phyloP scores from a whole-genome alignment of 1,139 yeast species.

The Zygosaccharomyces sapae region DNA sequence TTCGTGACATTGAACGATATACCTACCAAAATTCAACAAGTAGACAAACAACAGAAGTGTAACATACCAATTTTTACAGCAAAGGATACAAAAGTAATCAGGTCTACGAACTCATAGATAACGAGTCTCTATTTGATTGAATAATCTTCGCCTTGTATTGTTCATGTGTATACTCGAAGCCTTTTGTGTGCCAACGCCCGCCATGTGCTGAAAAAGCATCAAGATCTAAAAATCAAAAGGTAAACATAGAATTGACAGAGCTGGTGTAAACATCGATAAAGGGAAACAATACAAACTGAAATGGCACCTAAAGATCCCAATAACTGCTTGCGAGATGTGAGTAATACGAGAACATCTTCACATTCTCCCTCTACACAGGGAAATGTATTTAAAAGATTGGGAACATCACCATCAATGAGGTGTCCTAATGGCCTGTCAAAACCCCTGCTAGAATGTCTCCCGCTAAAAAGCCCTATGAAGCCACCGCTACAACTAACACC shows the following conservation, averaged over 20 bases:
- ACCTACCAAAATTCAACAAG: constrained; percentile 28
- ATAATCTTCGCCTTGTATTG: not conserved
- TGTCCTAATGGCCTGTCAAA: constrained; percentile 19
- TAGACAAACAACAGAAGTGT: constrained; percentile 29
- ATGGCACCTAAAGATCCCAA: constrained; percentile 7
- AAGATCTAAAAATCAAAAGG: not conserved
- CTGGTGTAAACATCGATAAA: not conserved
- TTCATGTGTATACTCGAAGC: not conserved
- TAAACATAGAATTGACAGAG: not conserved
- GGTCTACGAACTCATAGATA: constrained; percentile 29
- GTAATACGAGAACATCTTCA: constrained; percentile 9
- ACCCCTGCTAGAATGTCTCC: constrained; percentile 30
- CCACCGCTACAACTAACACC: constrained; percentile 22
- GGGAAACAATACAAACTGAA: not conserved
- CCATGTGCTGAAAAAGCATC: not conserved
- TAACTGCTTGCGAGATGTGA: constrained; percentile 13
- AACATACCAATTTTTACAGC: constrained; percentile 29
- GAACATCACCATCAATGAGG: constrained; percentile 27
- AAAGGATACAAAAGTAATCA: constrained; percentile 29
- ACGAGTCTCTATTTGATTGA: constrained; percentile 29
- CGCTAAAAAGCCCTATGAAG: constrained; percentile 9
- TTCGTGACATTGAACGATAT: constrained; percentile 30
- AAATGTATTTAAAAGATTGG: constrained; percentile 26
- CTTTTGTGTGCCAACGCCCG: too few species aligned
- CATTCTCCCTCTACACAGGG: constrained; percentile 9